These are phyloP conservation scores for Amauroascus verrucosus DNA, from an alignment of 2,329 filamentous ascomycete species.

Conservation along the genomic window DNA sequence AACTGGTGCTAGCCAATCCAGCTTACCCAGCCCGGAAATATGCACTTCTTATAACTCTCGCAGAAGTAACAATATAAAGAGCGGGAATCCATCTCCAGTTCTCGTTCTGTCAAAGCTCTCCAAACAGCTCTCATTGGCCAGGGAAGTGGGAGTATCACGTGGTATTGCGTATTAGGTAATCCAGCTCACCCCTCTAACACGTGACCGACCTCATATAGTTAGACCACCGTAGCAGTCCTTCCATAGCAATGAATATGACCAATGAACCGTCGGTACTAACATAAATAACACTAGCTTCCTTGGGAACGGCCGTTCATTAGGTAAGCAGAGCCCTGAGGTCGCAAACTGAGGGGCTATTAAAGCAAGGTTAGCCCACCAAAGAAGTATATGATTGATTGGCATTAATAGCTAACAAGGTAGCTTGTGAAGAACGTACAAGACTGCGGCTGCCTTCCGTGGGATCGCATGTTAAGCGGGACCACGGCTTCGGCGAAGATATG, in stretches of 20 bases:
- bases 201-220: too few relatives aligned
- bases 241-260: too few relatives aligned
- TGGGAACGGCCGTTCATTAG: too few relatives aligned
- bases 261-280: too few relatives aligned
- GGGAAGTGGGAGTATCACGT: neutral
- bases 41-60: neutral
- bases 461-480: neutral
- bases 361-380: neutral
- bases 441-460: neutral
- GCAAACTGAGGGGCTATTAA: neutral
- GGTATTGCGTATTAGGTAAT: too few relatives aligned
- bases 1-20: neutral
- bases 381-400: neutral
- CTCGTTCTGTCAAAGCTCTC: neutral
- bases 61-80: neutral
- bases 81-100: neutral
- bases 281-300: too few relatives aligned
- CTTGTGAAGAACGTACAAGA: neutral
- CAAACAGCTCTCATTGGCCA: neutral
- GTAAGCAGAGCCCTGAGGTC: too few relatives aligned
- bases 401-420: too few relatives aligned
- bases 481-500: neutral
- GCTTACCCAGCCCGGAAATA: constrained; percentile 5
- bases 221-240: too few relatives aligned
- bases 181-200: too few relatives aligned